phyloP scores from a whole-genome alignment of 345 rosid genomes.

The Syzygium aromaticum region DNA sequence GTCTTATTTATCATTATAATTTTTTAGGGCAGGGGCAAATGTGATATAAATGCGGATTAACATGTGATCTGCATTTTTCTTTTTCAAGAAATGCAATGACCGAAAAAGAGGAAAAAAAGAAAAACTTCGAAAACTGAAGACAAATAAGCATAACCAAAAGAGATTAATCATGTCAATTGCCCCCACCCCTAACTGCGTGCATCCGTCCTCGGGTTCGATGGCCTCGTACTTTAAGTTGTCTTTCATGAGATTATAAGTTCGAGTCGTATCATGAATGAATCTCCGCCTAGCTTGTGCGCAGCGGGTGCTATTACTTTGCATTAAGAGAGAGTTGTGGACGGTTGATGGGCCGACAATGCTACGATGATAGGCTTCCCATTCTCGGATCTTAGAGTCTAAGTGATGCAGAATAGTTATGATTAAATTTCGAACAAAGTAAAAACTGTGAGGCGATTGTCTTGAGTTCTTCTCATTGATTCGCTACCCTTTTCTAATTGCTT shows the following conservation, averaged over 20 bases:
- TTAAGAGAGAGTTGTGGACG: background rate
- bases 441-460: background rate
- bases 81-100: background rate
- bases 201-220: background rate
- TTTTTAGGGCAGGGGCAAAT: no score
- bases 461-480: background rate
- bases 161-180: background rate
- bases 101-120: accelerated
- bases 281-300: background rate
- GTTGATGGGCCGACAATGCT: background rate
- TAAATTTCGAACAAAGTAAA: background rate
- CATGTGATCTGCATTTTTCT: background rate
- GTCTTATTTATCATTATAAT: background rate
- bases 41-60: background rate
- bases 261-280: background rate
- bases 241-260: background rate
- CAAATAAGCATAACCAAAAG: background rate
- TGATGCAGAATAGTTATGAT: no score
- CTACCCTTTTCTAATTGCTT: background rate
- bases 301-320: background rate
- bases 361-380: background rate
- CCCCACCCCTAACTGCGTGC: background rate
- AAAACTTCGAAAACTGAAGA: background rate
- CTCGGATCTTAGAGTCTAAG: background rate
- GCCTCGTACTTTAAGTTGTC: background rate